Conservation (phyloP, 2,329 filamentous ascomycete species). For the Arthrocladium fulminans region DNA sequence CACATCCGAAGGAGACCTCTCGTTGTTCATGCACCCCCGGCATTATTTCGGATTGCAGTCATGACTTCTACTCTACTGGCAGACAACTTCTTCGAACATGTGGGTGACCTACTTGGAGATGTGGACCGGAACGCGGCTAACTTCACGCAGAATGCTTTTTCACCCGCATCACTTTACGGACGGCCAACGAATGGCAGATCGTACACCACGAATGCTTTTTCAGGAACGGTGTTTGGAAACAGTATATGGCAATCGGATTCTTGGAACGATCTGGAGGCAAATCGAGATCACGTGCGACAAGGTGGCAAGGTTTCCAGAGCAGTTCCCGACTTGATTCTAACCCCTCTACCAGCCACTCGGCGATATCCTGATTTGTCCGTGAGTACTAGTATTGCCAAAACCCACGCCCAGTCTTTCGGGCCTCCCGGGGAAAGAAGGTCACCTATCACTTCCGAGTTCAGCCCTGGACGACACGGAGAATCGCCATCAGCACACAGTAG, state of each 20-base stretch:
- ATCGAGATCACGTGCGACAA: not conserved
- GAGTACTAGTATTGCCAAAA: not conserved
- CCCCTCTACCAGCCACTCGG: not conserved
- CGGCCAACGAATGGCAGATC: not conserved
- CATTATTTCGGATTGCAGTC: not conserved
- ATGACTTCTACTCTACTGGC: slow-evolving; percentile 6
- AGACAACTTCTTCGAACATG: slow-evolving; percentile 3
- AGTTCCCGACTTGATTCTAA: not conserved
- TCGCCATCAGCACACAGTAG: slow-evolving; percentile 6
- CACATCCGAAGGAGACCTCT: not conserved
- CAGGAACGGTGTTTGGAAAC: not conserved
- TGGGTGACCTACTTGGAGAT: not conserved
- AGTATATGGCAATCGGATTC: slow-evolving; percentile 7
- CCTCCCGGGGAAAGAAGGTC: not conserved
- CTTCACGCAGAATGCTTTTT: slow-evolving; percentile 1
- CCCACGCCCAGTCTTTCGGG: not conserved
- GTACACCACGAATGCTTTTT: not conserved
- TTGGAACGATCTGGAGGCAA: not conserved
- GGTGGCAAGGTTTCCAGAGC: not conserved
- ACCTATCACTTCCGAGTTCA: not conserved
- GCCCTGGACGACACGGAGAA: not conserved
- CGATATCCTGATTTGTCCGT: not conserved
- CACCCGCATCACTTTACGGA: not conserved
- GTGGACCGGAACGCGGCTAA: not conserved
- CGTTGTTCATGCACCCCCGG: not conserved